Evolutionary conservation across 2,329 filamentous ascomycete genomes (phyloP).

Genomic region (Aspergillus sp.): DNA sequence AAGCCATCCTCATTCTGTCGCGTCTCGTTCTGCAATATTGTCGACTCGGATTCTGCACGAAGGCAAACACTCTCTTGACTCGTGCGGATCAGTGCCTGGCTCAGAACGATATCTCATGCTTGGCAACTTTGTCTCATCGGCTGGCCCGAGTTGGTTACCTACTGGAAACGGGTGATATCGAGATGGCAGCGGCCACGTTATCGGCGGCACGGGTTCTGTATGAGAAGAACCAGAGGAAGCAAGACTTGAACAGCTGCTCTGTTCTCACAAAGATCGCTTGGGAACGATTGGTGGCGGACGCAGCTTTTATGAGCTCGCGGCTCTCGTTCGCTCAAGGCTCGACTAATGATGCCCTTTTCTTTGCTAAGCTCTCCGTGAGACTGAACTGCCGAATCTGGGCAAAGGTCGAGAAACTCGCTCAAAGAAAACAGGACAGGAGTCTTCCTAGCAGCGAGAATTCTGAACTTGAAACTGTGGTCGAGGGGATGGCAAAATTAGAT

Average conservation of each 20-base stretch:
- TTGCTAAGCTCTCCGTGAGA: constrained; percentile 50
- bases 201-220: constrained; percentile 29
- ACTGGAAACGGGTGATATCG: constrained; percentile 63
- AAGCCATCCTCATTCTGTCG: constrained; percentile 44
- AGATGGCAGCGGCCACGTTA: constrained; percentile 53
- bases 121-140: constrained; percentile 59
- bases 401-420: constrained; percentile 47
- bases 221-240: constrained; percentile 31
- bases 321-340: constrained; percentile 59
- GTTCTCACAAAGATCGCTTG: constrained; percentile 43
- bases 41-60: constrained; percentile 60
- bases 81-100: constrained; percentile 55
- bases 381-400: constrained; percentile 54
- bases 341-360: constrained; percentile 46
- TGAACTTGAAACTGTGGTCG: constrained; percentile 37
- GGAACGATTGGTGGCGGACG: constrained; percentile 59
- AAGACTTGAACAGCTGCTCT: constrained; percentile 32
- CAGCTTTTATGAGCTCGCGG: constrained; percentile 64
- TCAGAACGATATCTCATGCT: constrained; percentile 40
- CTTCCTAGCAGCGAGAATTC: constrained; percentile 21
- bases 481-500: constrained; percentile 41
- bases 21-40: constrained; percentile 57
- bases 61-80: constrained; percentile 58
- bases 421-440: constrained; percentile 34
- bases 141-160: constrained; percentile 74